A percentile compares a stretch with the other conserved stretches of the same genome.
phyloP scores from a whole-genome alignment of 768 basidiomycete species.

The Hypholoma sublateritium region DNA sequence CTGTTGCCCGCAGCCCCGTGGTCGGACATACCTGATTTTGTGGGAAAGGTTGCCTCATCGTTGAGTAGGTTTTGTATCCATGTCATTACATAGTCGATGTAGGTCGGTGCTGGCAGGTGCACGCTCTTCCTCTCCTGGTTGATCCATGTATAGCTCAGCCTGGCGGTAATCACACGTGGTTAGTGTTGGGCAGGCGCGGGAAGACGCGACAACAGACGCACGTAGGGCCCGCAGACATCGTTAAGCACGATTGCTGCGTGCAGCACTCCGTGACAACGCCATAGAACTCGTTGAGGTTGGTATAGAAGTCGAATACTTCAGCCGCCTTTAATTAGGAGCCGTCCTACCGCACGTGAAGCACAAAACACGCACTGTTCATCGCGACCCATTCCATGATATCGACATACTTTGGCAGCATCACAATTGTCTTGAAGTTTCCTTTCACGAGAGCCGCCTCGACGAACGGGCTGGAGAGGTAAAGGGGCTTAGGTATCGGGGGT shows the following conservation, averaged over 20 bases:
- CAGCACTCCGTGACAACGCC: slow-evolving; percentile 94
- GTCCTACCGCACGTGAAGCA: background rate
- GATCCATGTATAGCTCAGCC: slow-evolving; percentile 97
- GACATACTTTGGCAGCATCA: slow-evolving; percentile 93
- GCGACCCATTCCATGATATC: slow-evolving; percentile 98
- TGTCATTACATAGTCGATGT: slow-evolving; percentile 99
- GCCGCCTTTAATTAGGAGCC: background rate
- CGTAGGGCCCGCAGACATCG: slow-evolving; percentile 92
- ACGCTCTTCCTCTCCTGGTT: slow-evolving; percentile 93
- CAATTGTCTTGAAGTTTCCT: slow-evolving; percentile 97
- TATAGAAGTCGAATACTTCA: slow-evolving; percentile 96
- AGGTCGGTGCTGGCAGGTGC: slow-evolving; percentile 90
- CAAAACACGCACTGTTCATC: slow-evolving; percentile 58
- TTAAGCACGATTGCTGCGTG: slow-evolving; percentile 83
- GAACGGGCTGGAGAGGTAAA: slow-evolving; percentile 94
- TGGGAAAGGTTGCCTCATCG: slow-evolving; percentile 91
- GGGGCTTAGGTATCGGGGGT: slow-evolving; percentile 48
- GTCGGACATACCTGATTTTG: slow-evolving; percentile 77
- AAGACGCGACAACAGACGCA: slow-evolving; percentile 39
- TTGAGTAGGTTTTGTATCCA: slow-evolving; percentile 96
- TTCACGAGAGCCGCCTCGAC: slow-evolving; percentile 97
- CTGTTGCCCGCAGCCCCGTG: background rate
- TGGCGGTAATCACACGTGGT: slow-evolving; percentile 26
- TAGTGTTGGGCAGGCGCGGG: background rate
- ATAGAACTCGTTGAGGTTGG: slow-evolving; percentile 96